Percentiles rank a stretch among this genome's conserved stretches.
Evolutionary conservation across 169 alveolate genomes (phyloP).

Genomic region (Plasmodium falciparum): DNA sequence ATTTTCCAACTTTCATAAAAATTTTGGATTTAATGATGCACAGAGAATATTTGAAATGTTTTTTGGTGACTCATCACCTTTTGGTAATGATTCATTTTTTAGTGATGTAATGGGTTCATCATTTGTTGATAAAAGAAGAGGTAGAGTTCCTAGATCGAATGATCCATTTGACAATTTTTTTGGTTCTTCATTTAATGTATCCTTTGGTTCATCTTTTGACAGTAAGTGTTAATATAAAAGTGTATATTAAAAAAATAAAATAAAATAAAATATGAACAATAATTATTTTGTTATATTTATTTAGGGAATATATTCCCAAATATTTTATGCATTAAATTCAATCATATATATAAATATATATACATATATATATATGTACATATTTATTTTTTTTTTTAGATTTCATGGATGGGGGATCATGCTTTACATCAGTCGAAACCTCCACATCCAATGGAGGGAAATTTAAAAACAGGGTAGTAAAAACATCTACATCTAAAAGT

Average conservation of each 20-base stretch:
- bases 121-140: conserved; percentile 54
- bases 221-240: conserved; percentile 14
- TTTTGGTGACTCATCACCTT: conserved; percentile 78
- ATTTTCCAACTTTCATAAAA: conserved; percentile 56
- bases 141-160: conserved; percentile 44
- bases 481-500: conserved; percentile 79
- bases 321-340: too few species aligned
- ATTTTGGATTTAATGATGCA: conserved; percentile 81
- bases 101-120: conserved; percentile 73
- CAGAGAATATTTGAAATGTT: conserved; percentile 80
- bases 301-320: too few species aligned
- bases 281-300: too few species aligned
- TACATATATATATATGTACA: too few species aligned
- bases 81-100: conserved; percentile 62
- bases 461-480: conserved; percentile 57
- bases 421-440: conserved; percentile 55
- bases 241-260: not conserved
- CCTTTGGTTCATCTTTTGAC: conserved; percentile 64
- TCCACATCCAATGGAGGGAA: conserved; percentile 71
- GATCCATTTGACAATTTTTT: conserved; percentile 73
- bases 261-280: too few species aligned
- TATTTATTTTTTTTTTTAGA: conserved; percentile 7
- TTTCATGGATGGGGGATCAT: conserved; percentile 61
- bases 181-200: conserved; percentile 58
- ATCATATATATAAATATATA: too few species aligned